A percentile compares a stretch with the other conserved stretches of the same genome.
These are phyloP conservation scores for Gentiana straminea DNA, from an alignment of 257 asterid genomes.

Conservation along the genomic window DNA sequence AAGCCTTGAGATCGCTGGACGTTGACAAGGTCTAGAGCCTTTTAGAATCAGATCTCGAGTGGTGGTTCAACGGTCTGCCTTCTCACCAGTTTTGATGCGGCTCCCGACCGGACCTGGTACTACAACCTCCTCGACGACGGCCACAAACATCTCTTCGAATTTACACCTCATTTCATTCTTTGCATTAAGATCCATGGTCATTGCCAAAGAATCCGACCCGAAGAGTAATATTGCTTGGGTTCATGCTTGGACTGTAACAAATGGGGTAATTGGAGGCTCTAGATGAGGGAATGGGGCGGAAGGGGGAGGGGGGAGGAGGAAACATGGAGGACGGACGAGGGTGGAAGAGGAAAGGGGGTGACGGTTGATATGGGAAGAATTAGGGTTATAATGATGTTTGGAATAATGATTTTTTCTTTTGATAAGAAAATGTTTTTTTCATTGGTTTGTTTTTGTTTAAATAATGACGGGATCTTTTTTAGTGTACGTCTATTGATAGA, in stretches of 20 bases:
- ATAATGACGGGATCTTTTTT: too few species aligned
- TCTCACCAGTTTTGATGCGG: conserved; percentile 95
- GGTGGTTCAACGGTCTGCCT: conserved; percentile 99
- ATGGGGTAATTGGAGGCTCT: conserved; percentile 96
- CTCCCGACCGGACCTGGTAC: conserved; percentile 70
- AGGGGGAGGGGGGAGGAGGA: too few species aligned
- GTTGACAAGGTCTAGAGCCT: conserved; percentile 56
- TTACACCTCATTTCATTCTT: conserved; percentile 57
- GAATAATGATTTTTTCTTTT: too few species aligned
- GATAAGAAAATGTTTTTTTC: too few species aligned
- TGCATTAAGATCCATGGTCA: conserved; percentile 68
- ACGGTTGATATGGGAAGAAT: too few species aligned
- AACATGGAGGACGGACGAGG: too few species aligned
- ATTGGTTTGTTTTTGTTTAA: too few species aligned
- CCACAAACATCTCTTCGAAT: conserved; percentile 28
- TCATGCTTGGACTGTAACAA: conserved; percentile 95
- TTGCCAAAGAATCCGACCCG: conserved; percentile 72
- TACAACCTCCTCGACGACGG: too few species aligned
- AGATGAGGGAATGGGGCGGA: too few species aligned
- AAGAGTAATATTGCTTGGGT: conserved; percentile 68
- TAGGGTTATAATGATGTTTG: too few species aligned
- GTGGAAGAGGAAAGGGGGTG: too few species aligned
- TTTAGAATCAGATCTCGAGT: conserved; percentile 92
- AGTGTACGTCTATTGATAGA: too few species aligned
- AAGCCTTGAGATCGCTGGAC: conserved; percentile 78